These are phyloP conservation scores for Populus hybrid DNA, from an alignment of 441 rosid species.

Conservation along the genomic window DNA sequence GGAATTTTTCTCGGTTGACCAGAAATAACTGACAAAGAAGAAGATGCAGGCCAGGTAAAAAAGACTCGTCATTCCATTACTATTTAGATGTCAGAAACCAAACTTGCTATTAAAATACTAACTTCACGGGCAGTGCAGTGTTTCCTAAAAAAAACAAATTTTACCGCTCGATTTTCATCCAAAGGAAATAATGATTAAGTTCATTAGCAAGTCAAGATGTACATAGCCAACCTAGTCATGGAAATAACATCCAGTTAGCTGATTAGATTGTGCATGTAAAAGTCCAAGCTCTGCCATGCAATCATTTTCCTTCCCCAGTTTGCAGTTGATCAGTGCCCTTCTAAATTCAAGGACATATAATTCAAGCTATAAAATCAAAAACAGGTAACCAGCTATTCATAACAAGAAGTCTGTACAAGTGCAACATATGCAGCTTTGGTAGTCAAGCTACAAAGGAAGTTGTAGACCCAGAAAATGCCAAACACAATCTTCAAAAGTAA, in stretches of 20 bases:
- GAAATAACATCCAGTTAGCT: not conserved
- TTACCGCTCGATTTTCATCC: not conserved
- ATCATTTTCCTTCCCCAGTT: not conserved
- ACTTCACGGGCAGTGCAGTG: not conserved
- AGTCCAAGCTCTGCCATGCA: not conserved
- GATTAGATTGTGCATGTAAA: not conserved
- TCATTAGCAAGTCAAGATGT: not conserved
- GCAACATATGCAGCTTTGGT: not conserved
- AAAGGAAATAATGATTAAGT: not conserved
- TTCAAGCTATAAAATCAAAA: too few species aligned
- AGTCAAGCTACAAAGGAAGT: not conserved
- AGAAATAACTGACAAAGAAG: slow-evolving; percentile 43
- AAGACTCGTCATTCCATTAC: not conserved
- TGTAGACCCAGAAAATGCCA: not conserved
- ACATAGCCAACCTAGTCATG: not conserved
- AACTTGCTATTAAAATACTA: not conserved
- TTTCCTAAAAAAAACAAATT: not conserved
- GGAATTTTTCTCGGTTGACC: slow-evolving; percentile 62
- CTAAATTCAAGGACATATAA: not conserved
- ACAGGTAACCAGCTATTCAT: not conserved
- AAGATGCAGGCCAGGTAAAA: slow-evolving; percentile 3
- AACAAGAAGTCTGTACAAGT: not conserved
- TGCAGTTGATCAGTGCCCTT: not conserved
- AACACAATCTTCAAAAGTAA: not conserved
- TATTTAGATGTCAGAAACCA: not conserved